These are phyloP conservation scores for Phytophthora europaea DNA, from an alignment of 352 stramenopile genomes.

Conservation along the genomic window DNA sequence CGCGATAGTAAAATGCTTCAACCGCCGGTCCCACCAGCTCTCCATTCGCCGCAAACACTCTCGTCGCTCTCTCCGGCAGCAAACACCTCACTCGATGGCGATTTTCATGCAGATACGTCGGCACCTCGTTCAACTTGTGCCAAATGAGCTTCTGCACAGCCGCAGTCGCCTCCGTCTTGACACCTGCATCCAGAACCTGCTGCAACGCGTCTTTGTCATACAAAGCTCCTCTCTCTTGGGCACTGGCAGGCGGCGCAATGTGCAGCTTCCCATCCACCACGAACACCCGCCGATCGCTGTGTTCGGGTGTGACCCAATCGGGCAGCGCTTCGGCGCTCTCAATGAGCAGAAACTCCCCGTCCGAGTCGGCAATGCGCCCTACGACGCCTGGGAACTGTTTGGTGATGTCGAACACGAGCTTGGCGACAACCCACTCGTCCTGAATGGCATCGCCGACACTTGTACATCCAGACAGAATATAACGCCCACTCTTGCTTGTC, in stretches of 20 bases:
- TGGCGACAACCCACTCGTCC: slow-evolving; percentile 77
- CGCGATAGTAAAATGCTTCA: slow-evolving; percentile 84
- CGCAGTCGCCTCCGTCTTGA: slow-evolving; percentile 39
- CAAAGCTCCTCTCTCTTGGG: slow-evolving; percentile 11
- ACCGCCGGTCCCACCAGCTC: slow-evolving; percentile 57
- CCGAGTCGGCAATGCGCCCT: slow-evolving; percentile 53
- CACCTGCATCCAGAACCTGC: slow-evolving; percentile 33
- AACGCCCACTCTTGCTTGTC: slow-evolving; percentile 18
- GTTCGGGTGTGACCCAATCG: slow-evolving; percentile 73
- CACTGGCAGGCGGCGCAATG: slow-evolving; percentile 42
- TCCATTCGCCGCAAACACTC: slow-evolving; percentile 38
- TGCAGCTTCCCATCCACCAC: slow-evolving; percentile 51
- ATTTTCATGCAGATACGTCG: slow-evolving; percentile 57
- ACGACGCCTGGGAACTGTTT: slow-evolving; percentile 43
- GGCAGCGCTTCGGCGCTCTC: slow-evolving; percentile 75
- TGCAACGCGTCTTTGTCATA: slow-evolving; percentile 48
- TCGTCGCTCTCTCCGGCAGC: slow-evolving; percentile 46
- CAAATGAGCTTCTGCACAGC: slow-evolving; percentile 56
- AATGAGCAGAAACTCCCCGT: slow-evolving; percentile 86
- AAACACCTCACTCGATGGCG: slow-evolving; percentile 60
- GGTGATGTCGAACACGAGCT: slow-evolving; percentile 62
- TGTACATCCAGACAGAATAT: slow-evolving; percentile 50
- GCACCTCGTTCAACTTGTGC: slow-evolving; percentile 52
- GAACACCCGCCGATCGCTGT: slow-evolving; percentile 60
- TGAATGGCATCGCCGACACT: slow-evolving; percentile 68